These are phyloP conservation scores for Agapanthus africanus DNA, from an alignment of 106 monocot species.

Conservation along the genomic window DNA sequence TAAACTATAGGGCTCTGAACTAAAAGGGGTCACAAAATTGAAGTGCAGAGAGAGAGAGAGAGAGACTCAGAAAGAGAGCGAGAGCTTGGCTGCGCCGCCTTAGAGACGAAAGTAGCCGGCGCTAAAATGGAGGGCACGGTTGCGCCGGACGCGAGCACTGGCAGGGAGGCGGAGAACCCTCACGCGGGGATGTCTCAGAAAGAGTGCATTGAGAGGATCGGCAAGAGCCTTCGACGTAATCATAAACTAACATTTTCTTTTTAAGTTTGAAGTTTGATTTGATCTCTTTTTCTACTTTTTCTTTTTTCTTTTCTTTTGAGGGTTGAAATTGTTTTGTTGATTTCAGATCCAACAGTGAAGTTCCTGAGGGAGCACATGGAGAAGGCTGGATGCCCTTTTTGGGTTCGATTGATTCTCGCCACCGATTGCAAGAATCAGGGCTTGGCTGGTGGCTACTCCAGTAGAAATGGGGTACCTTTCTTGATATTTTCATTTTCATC, in stretches of 20 bases:
- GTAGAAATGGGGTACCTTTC: conserved; percentile 31
- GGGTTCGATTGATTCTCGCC: conserved; percentile 32
- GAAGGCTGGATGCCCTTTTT: conserved; percentile 54
- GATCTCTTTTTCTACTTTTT: too few species aligned
- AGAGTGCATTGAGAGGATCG: conserved; percentile 20
- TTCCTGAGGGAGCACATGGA: conserved; percentile 54
- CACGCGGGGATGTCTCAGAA: conserved; percentile 14
- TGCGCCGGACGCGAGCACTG: conserved; percentile 6
- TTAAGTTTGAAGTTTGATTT: neutral
- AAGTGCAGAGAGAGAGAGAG: too few species aligned
- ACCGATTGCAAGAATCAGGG: conserved; percentile 28
- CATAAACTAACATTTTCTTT: neutral
- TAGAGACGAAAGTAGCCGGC: too few species aligned
- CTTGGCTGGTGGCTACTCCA: conserved; percentile 42
- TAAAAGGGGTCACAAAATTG: too few species aligned
- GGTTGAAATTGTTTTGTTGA: neutral
- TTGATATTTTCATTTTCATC: too few species aligned
- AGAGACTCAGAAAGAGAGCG: too few species aligned
- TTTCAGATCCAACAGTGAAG: conserved; percentile 51
- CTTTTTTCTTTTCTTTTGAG: neutral
- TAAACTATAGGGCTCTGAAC: too few species aligned
- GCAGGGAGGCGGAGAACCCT: neutral
- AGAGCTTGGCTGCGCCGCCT: too few species aligned
- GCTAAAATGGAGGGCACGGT: too few species aligned
- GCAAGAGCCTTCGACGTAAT: conserved; percentile 17